Base-by-base conservation (phyloP, 148 eudicot species). In the Fallopia convolvulus region DNA sequence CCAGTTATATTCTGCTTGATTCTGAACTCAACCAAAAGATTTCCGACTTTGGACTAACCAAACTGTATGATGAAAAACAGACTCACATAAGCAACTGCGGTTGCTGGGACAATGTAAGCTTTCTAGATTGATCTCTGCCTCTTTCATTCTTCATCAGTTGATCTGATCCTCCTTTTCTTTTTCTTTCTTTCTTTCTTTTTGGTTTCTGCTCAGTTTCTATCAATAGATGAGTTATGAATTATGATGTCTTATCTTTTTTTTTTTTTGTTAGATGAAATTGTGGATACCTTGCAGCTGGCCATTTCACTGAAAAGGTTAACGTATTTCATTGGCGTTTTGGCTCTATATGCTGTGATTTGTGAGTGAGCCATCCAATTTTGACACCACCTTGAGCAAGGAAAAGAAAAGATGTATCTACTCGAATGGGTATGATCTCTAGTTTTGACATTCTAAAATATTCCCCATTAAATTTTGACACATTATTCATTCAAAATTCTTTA, bases 11-110 rank as follows among this genome's bases (percentile, higher is more conserved):
- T 79, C 87, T 94, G 61, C 90, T 94, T 14, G 95, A 89, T 82
- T 77, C 88, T 30, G 89, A 92, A 41, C 92, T 90, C 68, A 86
- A 79, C 75, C 92, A 97, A 47, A 92, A 88, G 84, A 92, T 94
- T 70, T 92, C 98, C 44, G 98, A 94, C 82, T 94, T 94, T 80
- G 98, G 96, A 78, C 83, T 94, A 84, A 97, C 98, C 74, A 94
- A 89, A 83, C 83, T 94, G 56, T 94, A 92, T 75, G 93, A 93
- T 81, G 93, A 94, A 76, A 90, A 89, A 77, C 85, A 83, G 84
- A 90, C 96, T 33, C 96, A 94, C 84, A 86, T 94, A 41, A 94
- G 92, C 82, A 42, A 94, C 98, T 53, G 89, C 88, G 61, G 97
- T 92, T 80, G 97, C 93, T 8, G 98, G 97, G 75, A 94, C 99